These are phyloP conservation scores for Powellomyces hirtus DNA, from an alignment of 192 early-diverging fungal species.

Conservation along the genomic window DNA sequence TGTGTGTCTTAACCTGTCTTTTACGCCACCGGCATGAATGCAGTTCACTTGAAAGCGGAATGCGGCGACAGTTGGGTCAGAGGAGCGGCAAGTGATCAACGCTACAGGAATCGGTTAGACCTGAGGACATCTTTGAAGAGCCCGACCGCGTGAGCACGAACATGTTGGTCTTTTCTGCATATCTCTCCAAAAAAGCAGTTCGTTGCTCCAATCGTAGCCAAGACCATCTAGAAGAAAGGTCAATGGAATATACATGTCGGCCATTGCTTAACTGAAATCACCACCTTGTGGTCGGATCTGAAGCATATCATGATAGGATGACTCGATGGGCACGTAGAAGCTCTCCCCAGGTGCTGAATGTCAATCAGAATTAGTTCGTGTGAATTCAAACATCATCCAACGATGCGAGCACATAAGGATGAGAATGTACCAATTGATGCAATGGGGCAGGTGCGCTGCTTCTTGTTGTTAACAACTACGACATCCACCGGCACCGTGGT, in stretches of 20 bases:
- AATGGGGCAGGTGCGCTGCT: constrained; percentile 45
- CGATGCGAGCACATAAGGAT: constrained; percentile 32
- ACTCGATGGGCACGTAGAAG: constrained; percentile 82
- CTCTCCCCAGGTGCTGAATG: constrained; percentile 82
- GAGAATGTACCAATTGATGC: not conserved
- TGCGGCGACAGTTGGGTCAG: constrained; percentile 49
- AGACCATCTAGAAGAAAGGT: constrained; percentile 63
- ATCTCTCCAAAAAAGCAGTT: constrained; percentile 83
- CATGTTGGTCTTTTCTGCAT: constrained; percentile 35
- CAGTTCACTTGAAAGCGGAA: constrained; percentile 73
- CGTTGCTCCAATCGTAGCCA: constrained; percentile 81
- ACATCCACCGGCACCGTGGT: constrained; percentile 79
- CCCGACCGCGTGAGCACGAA: not conserved
- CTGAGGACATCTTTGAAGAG: no score
- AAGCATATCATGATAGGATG: constrained; percentile 75
- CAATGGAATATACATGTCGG: not conserved
- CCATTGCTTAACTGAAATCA: no score
- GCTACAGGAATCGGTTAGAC: not conserved
- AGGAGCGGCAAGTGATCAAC: constrained; percentile 54
- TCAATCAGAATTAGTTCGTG: constrained; percentile 40
- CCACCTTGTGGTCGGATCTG: constrained; percentile 79
- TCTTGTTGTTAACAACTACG: constrained; percentile 67
- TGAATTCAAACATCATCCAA: constrained; percentile 40
- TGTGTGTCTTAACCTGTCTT: no score
- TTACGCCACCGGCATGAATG: constrained; percentile 15